phyloP scores from a whole-genome alignment of 2,329 filamentous ascomycete species.

The Aureobasidium namibiae region DNA sequence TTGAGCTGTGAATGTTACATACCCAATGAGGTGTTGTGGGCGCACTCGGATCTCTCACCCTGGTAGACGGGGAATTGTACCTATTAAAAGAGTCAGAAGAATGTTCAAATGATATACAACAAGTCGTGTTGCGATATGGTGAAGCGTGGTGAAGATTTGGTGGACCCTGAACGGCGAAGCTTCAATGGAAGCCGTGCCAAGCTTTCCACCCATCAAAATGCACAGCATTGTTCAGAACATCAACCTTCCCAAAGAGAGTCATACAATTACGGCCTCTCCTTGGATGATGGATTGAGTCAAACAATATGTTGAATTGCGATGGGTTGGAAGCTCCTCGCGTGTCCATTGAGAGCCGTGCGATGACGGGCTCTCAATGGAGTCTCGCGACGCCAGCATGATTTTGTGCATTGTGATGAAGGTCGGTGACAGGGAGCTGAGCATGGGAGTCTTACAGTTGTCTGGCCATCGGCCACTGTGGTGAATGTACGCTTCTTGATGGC shows the following conservation, averaged over 20 bases:
- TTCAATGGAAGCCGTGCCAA: neutral
- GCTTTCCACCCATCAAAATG: neutral
- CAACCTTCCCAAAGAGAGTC: neutral
- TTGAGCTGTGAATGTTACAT: too few relatives aligned
- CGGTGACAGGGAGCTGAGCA: conserved; percentile 1
- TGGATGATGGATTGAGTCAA: neutral
- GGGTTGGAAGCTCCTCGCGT: neutral
- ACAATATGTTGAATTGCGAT: neutral
- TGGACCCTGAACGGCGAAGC: neutral
- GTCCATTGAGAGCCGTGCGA: neutral
- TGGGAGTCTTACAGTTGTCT: conserved; percentile 48
- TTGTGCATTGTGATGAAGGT: neutral
- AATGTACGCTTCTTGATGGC: conserved; percentile 59
- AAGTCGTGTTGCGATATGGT: neutral
- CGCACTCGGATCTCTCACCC: conserved; percentile 95
- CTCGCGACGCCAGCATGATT: too few relatives aligned
- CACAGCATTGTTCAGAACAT: neutral
- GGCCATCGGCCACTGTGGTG: conserved; percentile 51
- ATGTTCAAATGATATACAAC: neutral
- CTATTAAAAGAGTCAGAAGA: neutral
- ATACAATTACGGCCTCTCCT: neutral
- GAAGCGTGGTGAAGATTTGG: neutral
- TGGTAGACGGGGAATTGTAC: conserved; percentile 64
- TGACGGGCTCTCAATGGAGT: neutral
- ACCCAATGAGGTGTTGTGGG: conserved; percentile 52